phyloP scores from a whole-genome alignment of 2,329 filamentous ascomycete genomes.

The Phoma sp. region DNA sequence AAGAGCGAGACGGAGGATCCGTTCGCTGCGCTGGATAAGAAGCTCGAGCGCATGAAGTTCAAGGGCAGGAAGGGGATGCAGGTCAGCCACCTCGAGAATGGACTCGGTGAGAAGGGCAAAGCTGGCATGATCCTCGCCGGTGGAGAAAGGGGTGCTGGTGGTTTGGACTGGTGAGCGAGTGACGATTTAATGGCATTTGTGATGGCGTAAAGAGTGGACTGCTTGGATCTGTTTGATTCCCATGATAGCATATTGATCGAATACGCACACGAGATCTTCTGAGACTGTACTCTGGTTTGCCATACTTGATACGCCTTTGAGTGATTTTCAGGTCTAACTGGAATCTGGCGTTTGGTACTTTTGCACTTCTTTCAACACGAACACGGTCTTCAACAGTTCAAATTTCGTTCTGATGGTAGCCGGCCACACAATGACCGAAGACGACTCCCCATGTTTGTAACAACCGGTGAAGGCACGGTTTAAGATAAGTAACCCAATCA shows the following conservation, averaged over 20 bases:
- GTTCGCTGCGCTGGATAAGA: slow-evolving; percentile 64
- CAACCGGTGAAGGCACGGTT: too few relatives aligned
- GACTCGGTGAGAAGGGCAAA: slow-evolving; percentile 52
- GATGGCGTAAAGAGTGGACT: not conserved
- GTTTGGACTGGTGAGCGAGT: slow-evolving; percentile 53
- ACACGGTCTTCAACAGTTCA: too few relatives aligned
- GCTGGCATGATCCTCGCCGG: slow-evolving; percentile 55
- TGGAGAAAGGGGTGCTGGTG: slow-evolving; percentile 51
- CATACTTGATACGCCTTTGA: too few relatives aligned
- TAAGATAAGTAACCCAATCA: too few relatives aligned
- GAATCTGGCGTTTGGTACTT: too few relatives aligned
- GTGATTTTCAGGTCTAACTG: too few relatives aligned
- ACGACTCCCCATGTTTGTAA: too few relatives aligned
- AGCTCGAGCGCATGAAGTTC: slow-evolving; percentile 54
- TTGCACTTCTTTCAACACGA: too few relatives aligned
- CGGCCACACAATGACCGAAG: too few relatives aligned
- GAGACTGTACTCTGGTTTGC: too few relatives aligned
- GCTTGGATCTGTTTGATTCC: slow-evolving; percentile 2
- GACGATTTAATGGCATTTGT: not conserved
- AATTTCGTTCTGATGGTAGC: too few relatives aligned
- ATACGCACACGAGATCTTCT: not conserved
- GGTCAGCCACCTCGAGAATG: slow-evolving; percentile 54
- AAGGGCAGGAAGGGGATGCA: slow-evolving; percentile 60
- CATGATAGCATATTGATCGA: not conserved
- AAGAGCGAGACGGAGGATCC: slow-evolving; percentile 69